Evolutionary conservation across 192 early-diverging fungal species (phyloP), one percentile per base, ranked within the genome.

Genomic region (Coemansia sp.): DNA sequence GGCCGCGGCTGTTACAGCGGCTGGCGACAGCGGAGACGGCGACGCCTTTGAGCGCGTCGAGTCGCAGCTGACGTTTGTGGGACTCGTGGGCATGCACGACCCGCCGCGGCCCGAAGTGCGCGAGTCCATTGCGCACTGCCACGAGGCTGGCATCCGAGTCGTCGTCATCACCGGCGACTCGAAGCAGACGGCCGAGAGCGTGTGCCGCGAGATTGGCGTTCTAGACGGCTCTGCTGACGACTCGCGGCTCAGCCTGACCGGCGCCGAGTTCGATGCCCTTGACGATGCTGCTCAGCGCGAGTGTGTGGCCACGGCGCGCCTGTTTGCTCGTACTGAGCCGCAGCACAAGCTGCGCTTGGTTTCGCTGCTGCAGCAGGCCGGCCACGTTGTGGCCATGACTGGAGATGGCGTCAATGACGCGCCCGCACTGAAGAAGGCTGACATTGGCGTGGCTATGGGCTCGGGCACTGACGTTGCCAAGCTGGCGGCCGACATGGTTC

Each of bases 341-440:
- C 80, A 90, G 46, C 96, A 98, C 88, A 99, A 99, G 84, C 86
- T 89, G 80, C 87, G 95, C 77, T 86, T 99, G 71, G 96, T 99
- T 8, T 90, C 96, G 82, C 73, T 98, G 42, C 84, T 99, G 71
- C 91, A 96, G 84, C 84, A 75, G 32, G 84, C 87, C 49, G 96
- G 84, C 17, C 75, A 79, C 21, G 69, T 86, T 1, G 84, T 86
- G 14, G 84, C 84, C 7, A 83, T 86, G 89, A 97, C 96, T 23
- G 98, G 98, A 66, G 98, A 99, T 73, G 97, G 98, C 85, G 96
- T 99, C 47, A 99, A 98, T 75, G 97, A 99, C 75, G 97, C 97
- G 32, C 95, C 97, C 17, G 97, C 98, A 32, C 82, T 99, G 49
- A 97, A 97, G 80, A 92, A 92, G 78, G 98, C 98, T 39, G 96